These are phyloP conservation scores for Ensete ventricosum DNA, from an alignment of 176 grass and related monocot genomes.

Conservation along the genomic window DNA sequence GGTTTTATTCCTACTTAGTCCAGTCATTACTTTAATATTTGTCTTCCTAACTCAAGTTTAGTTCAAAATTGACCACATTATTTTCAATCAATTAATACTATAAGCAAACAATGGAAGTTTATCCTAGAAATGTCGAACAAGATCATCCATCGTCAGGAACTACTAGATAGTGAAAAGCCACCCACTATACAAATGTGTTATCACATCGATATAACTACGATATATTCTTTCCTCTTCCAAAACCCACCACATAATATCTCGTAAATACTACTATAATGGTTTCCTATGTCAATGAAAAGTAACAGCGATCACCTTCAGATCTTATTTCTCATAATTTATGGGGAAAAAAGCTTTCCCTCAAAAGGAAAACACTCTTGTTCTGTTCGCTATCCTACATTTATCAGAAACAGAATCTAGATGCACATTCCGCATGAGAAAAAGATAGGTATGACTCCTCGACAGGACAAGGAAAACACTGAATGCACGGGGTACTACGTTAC, in stretches of 20 bases:
- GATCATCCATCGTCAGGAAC: background rate
- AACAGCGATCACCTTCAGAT: no score
- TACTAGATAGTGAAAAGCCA: background rate
- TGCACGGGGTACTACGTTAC: background rate
- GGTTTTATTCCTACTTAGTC: no score
- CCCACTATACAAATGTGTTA: background rate
- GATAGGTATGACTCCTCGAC: background rate
- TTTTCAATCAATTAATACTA: background rate
- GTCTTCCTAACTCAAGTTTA: background rate
- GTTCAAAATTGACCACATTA: background rate
- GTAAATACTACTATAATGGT: no score
- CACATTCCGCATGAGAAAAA: background rate
- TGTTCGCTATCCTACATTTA: background rate
- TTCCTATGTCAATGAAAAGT: no score
- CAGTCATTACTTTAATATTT: background rate
- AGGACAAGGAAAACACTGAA: background rate
- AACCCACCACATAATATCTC: no score
- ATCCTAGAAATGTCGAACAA: background rate
- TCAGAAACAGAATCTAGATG: background rate
- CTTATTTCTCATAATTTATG: no score
- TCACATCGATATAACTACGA: background rate
- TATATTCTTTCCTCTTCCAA: background rate
- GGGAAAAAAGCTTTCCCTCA: no score
- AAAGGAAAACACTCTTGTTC: background rate
- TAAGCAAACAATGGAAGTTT: background rate